phyloP scores from a whole-genome alignment of 306 rosid genomes.

The peach (Prunus persica) region DNA sequence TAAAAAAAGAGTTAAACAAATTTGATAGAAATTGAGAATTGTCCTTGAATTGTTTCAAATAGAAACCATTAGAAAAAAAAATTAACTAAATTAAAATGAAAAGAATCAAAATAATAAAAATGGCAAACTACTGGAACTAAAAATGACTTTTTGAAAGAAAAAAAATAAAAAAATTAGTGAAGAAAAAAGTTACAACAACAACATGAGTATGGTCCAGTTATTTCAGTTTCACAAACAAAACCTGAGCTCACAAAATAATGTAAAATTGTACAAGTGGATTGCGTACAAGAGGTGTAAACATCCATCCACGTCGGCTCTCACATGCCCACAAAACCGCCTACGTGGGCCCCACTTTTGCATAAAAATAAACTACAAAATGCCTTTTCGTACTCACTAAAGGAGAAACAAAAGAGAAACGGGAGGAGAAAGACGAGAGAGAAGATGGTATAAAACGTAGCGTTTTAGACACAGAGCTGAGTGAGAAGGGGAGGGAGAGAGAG shows the following conservation, averaged over 20 bases:
- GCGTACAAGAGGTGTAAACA: slow-evolving; percentile 25
- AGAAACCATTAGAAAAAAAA: too few species aligned
- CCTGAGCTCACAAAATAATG: too few species aligned
- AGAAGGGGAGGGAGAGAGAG: background rate
- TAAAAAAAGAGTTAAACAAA: too few species aligned
- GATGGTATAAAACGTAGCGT: background rate
- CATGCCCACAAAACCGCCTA: slow-evolving; percentile 24
- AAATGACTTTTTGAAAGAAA: too few species aligned
- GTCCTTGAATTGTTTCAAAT: too few species aligned
- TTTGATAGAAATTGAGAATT: too few species aligned
- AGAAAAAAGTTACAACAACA: too few species aligned
- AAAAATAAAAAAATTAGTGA: too few species aligned
- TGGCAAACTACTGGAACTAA: accelerated
- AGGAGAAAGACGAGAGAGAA: background rate
- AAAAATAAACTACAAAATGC: slow-evolving; percentile 17
- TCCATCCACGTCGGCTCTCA: slow-evolving; percentile 34
- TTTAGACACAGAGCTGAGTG: background rate
- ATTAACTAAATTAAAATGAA: too few species aligned
- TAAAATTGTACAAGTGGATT: background rate
- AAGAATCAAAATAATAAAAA: accelerated
- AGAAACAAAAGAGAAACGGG: background rate
- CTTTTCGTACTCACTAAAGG: slow-evolving; percentile 4
- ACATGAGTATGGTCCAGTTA: too few species aligned
- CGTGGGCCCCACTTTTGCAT: slow-evolving; percentile 19
- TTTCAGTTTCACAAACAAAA: slow-evolving; percentile 25